Base-by-base conservation (phyloP, 257 asterid species). In the Gentiana dahurica region DNA sequence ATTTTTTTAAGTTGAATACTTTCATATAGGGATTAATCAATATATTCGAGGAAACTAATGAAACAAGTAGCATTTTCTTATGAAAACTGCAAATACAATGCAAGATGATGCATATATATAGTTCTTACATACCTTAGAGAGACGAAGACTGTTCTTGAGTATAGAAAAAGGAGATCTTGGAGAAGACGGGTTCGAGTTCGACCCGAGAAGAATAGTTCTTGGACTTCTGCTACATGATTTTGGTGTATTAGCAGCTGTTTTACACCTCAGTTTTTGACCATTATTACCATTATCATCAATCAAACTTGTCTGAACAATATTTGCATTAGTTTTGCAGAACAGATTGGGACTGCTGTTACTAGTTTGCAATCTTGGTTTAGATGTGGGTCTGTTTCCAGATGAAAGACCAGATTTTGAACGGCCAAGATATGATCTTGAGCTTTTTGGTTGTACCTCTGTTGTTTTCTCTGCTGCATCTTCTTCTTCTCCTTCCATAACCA, bases 131-230 rank as follows among this genome's bases (percentile, higher is more conserved):
- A 90, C 98, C 61, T 75, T 82, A 63, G 83, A 74, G 39, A 83
- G 65, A 32, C 98, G 86, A 9, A 92, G 93, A 24, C 81, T 83
- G 82, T 74, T 85, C 77, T 74, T 88, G 78, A 92, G 77, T 73
- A 88, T 69, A 34, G 95, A 80, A 68, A 92, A 88, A 43, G 98
- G 95, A 53, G 95, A 92, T 85, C 97, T 85, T 4, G 98, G 98
- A 53, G 98, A 91, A 13, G 98, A 78, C 0, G 89, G 89, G 15
- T 59, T 77, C 0, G 87, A 69, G 49, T 41, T 41, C 10, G 46
- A 41, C 46, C 72, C 70, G 13, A 73, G 63, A 3, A 73, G 63
- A 3, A 69, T 54, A 49, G 54, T 67, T 61, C 49, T 73, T 6
- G 88, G 77, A 59, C 68, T 70, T 52, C 60, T 80, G 6, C 55